Evolutionary conservation across 2,329 filamentous ascomycete species (phyloP).

Genomic region (Pseudogymnoascus sp.): DNA sequence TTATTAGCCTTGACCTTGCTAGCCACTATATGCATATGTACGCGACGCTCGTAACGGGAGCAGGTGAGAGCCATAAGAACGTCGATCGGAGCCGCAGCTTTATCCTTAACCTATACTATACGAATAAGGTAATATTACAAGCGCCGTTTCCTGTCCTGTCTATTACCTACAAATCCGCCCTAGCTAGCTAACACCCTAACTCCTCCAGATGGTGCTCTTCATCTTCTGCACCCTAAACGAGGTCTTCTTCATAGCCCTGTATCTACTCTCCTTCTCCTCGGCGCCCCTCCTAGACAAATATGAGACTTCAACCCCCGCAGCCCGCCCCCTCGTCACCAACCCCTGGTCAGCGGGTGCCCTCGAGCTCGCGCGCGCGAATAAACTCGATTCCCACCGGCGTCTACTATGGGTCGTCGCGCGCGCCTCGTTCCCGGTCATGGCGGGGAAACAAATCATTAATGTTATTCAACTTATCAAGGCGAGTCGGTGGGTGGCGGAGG

Average conservation of each 20-base stretch:
- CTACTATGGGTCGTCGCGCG: constrained; percentile 65
- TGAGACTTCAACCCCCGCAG: constrained; percentile 44
- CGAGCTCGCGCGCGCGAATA: constrained; percentile 88
- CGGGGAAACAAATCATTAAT: constrained; percentile 87
- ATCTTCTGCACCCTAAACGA: constrained; percentile 86
- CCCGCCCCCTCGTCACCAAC: constrained; percentile 70
- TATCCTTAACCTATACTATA: constrained; percentile 92
- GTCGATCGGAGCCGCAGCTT: constrained; percentile 81
- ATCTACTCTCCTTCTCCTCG: constrained; percentile 93
- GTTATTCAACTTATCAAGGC: constrained; percentile 90
- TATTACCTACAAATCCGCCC: constrained; percentile 11
- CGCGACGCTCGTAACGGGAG: constrained; percentile 80
- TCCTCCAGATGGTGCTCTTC: constrained; percentile 72
- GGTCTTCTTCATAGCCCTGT: constrained; percentile 95
- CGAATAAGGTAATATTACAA: constrained; percentile 64
- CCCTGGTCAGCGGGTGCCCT: constrained; percentile 88
- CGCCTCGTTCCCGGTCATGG: constrained; percentile 78
- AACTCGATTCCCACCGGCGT: constrained; percentile 64
- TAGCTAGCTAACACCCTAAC: not conserved
- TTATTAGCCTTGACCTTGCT: constrained; percentile 87
- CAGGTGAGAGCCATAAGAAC: constrained; percentile 79
- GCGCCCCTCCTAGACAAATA: constrained; percentile 60
- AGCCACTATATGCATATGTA: constrained; percentile 99
- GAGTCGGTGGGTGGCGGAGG: constrained; percentile 79
- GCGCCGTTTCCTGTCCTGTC: not conserved